Evolutionary conservation across 148 eudicot species (phyloP).

Genomic region (Rheum nobile): DNA sequence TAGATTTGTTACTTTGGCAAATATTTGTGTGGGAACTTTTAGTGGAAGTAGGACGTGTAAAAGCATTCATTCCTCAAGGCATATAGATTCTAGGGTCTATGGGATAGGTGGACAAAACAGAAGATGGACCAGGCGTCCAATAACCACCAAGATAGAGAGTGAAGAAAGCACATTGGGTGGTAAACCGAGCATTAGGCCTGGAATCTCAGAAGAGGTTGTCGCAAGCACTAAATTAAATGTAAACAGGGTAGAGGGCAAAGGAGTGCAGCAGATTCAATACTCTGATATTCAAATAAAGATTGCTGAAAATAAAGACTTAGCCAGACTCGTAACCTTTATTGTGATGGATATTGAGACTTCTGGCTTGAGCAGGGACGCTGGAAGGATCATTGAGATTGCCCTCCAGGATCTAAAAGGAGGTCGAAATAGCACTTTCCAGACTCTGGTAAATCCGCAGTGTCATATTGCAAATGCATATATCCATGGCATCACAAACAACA

Average conservation of each 20-base stretch:
- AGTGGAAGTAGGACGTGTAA: slow-evolving; percentile 21
- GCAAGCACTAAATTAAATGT: slow-evolving; percentile 19
- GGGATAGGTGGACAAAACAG: slow-evolving; percentile 34
- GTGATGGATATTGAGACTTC: slow-evolving; percentile 85
- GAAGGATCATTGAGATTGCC: slow-evolving; percentile 77
- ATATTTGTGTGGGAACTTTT: slow-evolving; percentile 40
- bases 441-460: slow-evolving; percentile 69
- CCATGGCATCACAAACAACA: slow-evolving; percentile 51
- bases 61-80: slow-evolving; percentile 22
- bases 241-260: slow-evolving; percentile 22
- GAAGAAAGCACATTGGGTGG: slow-evolving; percentile 27
- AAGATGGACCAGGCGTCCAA: slow-evolving; percentile 47
- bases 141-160: slow-evolving; percentile 25
- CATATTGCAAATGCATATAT: slow-evolving; percentile 37
- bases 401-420: slow-evolving; percentile 76
- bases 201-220: slow-evolving; percentile 27
- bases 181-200: slow-evolving; percentile 32
- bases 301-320: slow-evolving; percentile 37
- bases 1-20: slow-evolving; percentile 41
- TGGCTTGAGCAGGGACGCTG: slow-evolving; percentile 43
- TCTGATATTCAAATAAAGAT: slow-evolving; percentile 31
- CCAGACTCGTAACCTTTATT: slow-evolving; percentile 37
- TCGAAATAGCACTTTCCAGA: slow-evolving; percentile 70
- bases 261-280: slow-evolving; percentile 24
- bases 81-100: slow-evolving; percentile 28